Percentiles rank a stretch among this genome's conserved stretches.
Conservation (phyloP, 1,139 yeast species). For the Saccharomyces hybrid region DNA sequence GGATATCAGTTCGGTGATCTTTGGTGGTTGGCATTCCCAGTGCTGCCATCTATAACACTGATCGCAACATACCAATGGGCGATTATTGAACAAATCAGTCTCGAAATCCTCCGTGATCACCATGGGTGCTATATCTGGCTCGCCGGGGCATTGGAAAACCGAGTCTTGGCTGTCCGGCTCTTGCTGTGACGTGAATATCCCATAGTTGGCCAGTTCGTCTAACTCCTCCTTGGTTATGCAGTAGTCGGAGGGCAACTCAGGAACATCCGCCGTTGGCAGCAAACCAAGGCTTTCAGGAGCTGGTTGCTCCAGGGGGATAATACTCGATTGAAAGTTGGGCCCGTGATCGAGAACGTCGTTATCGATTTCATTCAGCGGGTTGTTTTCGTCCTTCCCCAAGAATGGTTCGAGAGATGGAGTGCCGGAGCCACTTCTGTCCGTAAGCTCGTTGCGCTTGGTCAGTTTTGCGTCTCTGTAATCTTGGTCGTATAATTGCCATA, state of each 20-base stretch:
- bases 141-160: conserved; percentile 29
- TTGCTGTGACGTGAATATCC: conserved; percentile 15
- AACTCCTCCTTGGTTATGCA: conserved; percentile 26
- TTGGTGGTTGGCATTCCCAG: conserved; percentile 24
- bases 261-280: not conserved
- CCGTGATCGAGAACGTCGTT: conserved; percentile 14
- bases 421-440: conserved; percentile 2
- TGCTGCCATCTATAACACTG: conserved; percentile 32
- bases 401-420: not conserved
- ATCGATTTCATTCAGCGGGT: conserved; percentile 12
- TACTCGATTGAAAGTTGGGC: conserved; percentile 6
- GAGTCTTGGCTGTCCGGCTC: conserved; percentile 24
- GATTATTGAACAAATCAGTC: conserved; percentile 22
- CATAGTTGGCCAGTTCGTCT: conserved; percentile 15
- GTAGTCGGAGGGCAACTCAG: conserved; percentile 26
- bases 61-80: conserved; percentile 28
- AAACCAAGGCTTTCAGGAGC: not conserved
- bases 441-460: conserved; percentile 6
- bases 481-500: conserved; percentile 27
- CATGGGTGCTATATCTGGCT: conserved; percentile 8
- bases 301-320: conserved; percentile 1
- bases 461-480: conserved; percentile 21
- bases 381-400: conserved; percentile 1
- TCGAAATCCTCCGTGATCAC: conserved; percentile 14
- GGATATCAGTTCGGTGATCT: conserved; percentile 12